Conservation (phyloP, 2,329 filamentous ascomycete species). For the Aureobasidium namibiae region DNA sequence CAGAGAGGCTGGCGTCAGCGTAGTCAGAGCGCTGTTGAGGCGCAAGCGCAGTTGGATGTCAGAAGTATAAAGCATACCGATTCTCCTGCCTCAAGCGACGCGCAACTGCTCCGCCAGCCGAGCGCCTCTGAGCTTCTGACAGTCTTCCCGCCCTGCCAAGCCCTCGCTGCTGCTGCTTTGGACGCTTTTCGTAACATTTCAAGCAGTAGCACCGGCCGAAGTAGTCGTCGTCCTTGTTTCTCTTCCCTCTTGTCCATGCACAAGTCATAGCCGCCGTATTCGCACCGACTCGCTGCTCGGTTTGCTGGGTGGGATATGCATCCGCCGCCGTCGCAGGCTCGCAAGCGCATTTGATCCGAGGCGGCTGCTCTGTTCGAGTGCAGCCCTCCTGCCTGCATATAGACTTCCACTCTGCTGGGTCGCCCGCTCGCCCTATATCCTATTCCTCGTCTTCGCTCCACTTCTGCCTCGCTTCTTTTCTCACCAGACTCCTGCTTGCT, state of each 20-base stretch:
- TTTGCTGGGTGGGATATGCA: background rate
- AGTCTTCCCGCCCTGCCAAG: constrained; percentile 1
- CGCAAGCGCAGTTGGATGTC: background rate
- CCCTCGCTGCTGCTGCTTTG: background rate
- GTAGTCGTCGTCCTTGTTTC: background rate
- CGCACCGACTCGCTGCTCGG: background rate
- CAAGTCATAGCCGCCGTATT: background rate
- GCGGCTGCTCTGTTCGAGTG: constrained; percentile 8
- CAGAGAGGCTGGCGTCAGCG: background rate
- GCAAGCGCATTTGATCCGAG: background rate
- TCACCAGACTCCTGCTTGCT: background rate
- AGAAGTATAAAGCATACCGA: background rate
- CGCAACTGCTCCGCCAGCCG: background rate
- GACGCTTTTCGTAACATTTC: background rate
- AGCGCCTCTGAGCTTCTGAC: background rate
- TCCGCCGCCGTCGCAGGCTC: background rate
- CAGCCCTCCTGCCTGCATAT: constrained; percentile 5
- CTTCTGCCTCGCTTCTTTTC: background rate
- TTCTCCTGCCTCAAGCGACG: background rate
- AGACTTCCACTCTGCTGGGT: constrained; percentile 7
- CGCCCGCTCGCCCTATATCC: background rate
- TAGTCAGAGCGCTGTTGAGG: background rate
- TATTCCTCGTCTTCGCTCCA: background rate
- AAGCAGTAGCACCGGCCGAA: background rate
- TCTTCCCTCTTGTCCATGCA: background rate